A percentile compares a stretch with the other conserved stretches of the same genome.
These are phyloP conservation scores for Creolimax fragrantissima DNA, from an alignment of 78 protist species.

Conservation along the genomic window DNA sequence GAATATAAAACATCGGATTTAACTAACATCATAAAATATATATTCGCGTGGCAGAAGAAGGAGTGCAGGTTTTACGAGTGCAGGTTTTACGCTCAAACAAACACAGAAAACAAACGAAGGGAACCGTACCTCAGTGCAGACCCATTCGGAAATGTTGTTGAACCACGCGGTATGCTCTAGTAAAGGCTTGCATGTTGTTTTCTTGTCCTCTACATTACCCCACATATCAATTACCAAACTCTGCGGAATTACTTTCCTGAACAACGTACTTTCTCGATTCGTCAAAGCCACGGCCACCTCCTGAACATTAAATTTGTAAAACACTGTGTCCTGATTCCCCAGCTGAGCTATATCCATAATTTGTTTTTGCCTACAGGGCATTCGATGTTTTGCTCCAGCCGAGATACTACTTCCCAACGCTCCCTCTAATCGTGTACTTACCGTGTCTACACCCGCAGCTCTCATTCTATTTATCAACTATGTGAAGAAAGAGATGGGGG, in stretches of 20 bases:
- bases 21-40: no score
- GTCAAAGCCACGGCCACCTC: neutral
- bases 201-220: neutral
- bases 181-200: neutral
- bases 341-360: no score
- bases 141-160: neutral
- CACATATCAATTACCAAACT: neutral
- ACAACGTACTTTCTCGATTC: neutral
- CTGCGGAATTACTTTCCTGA: neutral
- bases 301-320: neutral
- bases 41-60: no score
- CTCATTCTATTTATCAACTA: neutral
- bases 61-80: no score
- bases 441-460: neutral
- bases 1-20: no score
- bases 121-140: neutral
- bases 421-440: neutral
- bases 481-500: no score
- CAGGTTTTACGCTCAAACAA: no score
- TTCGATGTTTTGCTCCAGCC: neutral
- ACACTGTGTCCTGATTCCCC: neutral
- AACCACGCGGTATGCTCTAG: neutral
- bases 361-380: no score
- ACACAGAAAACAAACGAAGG: no score
- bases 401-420: neutral